Conservation (phyloP, 1,139 yeast genomes). For the Yamadazyma spencermartinsiae region DNA sequence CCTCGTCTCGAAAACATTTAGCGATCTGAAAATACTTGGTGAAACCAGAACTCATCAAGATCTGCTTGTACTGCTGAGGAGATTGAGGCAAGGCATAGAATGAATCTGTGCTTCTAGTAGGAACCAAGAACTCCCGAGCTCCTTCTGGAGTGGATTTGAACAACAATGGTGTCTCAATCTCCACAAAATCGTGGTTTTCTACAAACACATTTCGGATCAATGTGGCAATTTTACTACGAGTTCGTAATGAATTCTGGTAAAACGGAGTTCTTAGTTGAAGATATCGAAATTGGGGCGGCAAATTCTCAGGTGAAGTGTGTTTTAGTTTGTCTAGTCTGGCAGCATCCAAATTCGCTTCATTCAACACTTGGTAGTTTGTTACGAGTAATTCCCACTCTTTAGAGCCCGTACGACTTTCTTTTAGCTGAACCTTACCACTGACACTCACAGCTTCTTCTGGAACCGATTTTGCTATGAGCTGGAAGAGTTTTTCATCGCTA, state of each 20-base stretch:
- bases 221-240: slow-evolving; percentile 61
- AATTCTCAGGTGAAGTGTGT: slow-evolving; percentile 46
- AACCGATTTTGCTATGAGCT: slow-evolving; percentile 49
- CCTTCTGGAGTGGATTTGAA: slow-evolving; percentile 98
- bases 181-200: slow-evolving; percentile 57
- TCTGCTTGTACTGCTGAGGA: slow-evolving; percentile 95
- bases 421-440: slow-evolving; percentile 51
- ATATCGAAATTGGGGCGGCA: slow-evolving; percentile 80
- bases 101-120: slow-evolving; percentile 63
- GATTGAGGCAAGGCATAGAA: slow-evolving; percentile 95
- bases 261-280: slow-evolving; percentile 69
- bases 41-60: slow-evolving; percentile 92
- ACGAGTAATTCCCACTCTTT: slow-evolving; percentile 59
- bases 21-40: slow-evolving; percentile 87
- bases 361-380: slow-evolving; percentile 53
- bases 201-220: slow-evolving; percentile 52
- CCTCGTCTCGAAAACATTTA: slow-evolving; percentile 93
- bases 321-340: slow-evolving; percentile 68
- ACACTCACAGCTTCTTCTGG: slow-evolving; percentile 78
- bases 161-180: slow-evolving; percentile 87
- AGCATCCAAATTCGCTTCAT: slow-evolving; percentile 65
- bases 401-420: slow-evolving; percentile 26
- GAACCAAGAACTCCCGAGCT: slow-evolving; percentile 92
- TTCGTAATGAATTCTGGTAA: slow-evolving; percentile 59
- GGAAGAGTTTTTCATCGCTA: slow-evolving; percentile 36